Evolutionary conservation across 148 eudicot species (phyloP), one percentile per base, ranked within the genome.

Genomic region (Vaccinium macrocarpon): DNA sequence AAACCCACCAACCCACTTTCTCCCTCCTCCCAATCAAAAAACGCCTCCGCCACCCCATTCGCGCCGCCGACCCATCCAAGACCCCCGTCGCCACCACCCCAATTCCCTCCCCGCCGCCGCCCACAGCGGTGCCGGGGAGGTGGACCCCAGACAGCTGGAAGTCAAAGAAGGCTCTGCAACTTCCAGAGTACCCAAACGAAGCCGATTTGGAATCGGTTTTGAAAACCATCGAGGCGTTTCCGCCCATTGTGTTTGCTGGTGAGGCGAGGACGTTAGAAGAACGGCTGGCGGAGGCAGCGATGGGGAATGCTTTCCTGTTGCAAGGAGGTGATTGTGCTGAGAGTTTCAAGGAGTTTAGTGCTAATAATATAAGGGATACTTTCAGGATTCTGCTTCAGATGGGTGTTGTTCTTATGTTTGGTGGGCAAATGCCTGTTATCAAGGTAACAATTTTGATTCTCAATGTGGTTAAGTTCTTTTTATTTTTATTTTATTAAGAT

Each of bases 171-270:
- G 96, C 94, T 1, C 86, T 84, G 4, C 94, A 93, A 73, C 85
- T 90, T 0, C 96, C 94, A 8, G 93, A 91, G 13, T 93, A 93
- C 89, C 93, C 94, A 0, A 82, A 90, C 57, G n/a, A 86, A 29
- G 51, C 7, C 16, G 89, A 89, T 61, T 83, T 92, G 5, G 89
- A 88, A 8, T 56, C 87, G 27, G 96, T 92, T 16, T 82, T 93
- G 21, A 85, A 92, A 29, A 88, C 91, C 51, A 88, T 92, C 1
- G 89, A 88, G 29, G 84, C 93, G 11, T 92, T 91, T 76, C 96
- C 96, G 0, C 96, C 93, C 2, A 88, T 93, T 42, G 96, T 92
- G 0, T 93, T 93, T 46, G 96, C 96, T 4, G 94, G 96, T 0
- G 96, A 93, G 82, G 93, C 93, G 0, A 64, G 94, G 48, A 91